Base-by-base conservation (phyloP, 1,284 basidiomycete genomes). In the Melampsora larici-populina region DNA sequence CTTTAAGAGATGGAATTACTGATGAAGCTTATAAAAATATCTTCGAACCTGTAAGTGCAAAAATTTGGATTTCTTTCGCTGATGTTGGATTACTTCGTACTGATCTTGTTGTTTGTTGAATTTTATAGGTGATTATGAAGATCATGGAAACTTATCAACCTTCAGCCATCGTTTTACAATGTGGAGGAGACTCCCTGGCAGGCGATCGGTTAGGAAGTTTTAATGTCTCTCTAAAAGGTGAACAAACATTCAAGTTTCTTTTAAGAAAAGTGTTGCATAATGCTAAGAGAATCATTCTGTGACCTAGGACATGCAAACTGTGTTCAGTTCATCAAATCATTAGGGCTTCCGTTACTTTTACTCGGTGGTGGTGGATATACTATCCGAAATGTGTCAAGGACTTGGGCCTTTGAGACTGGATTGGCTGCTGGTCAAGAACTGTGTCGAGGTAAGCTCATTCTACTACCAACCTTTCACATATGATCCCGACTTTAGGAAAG, bases 361-460 rank as follows among this genome's bases (percentile, higher is more conserved):
- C 89, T 99, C 11, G 97, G 97, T 26, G 97, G 97, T 24, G 97
- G 97, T 9, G 97, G 97, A 0, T 99, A 99, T 85, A 99, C 97
- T 0, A 97, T 99, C 89, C 91, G 96, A 68, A 97, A 97, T 79
- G 97, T 98, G 79, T 93, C 92, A 80, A 89, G 97, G 67, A 92
- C 93, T 11, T 99, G 97, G 97, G 96, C 97, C 21, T 99, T 90
- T 83, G 97, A 99, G 85, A 99, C 97, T 0, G 97, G 97, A 21
- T 85, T 99, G 48, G 97, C 96, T 6, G 94, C 95, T 15, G 97
- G 97, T 13, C 92, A 97, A 31, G 93, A 98, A 83, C 88, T 99
- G 8, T 91, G 90, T 65, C 87, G 90, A 80, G 89, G 94, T 93
- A 85, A 80, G 86, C 81, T 31, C 15, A 21, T 46, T 36, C 21